Percentiles rank a stretch among this genome's conserved stretches.
Evolutionary conservation across 2,329 filamentous ascomycete genomes (phyloP).

Genomic region (Ophiostoma sp.): DNA sequence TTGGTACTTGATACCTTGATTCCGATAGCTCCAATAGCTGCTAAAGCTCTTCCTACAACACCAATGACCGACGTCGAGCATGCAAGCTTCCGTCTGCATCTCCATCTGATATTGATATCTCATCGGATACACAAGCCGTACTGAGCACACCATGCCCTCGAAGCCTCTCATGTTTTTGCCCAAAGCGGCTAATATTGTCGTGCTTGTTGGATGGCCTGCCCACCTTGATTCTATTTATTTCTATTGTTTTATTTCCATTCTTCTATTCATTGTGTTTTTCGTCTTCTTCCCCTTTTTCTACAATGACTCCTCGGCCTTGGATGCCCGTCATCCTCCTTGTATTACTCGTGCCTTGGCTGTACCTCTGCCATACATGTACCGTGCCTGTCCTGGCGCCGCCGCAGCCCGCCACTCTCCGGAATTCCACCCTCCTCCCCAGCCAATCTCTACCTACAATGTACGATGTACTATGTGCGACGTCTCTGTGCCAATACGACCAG

Average conservation of each 20-base stretch:
- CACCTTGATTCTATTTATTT: not conserved
- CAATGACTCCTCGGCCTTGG: not conserved
- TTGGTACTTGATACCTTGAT: not conserved
- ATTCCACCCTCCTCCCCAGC: not conserved
- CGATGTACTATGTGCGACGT: not conserved
- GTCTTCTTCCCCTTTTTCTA: not conserved
- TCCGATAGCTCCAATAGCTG: not conserved
- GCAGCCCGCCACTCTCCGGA: constrained; percentile 9
- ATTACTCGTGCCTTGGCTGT: not conserved
- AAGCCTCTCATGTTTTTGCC: not conserved
- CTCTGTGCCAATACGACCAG: not conserved
- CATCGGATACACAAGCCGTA: not conserved
- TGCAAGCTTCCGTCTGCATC: not conserved
- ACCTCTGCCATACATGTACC: not conserved
- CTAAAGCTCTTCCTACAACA: not conserved
- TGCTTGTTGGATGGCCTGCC: not conserved
- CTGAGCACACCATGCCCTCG: not conserved
- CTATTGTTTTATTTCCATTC: too few relatives aligned
- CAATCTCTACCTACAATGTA: not conserved
- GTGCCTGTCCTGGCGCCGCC: not conserved
- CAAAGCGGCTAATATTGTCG: not conserved
- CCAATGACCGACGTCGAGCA: not conserved
- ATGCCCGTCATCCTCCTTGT: not conserved
- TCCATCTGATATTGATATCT: not conserved
- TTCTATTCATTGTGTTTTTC: not conserved